Evolutionary conservation across 1,284 basidiomycete genomes (phyloP), one percentile per base, ranked within the genome.

Genomic region (Microbotryum violaceum): DNA sequence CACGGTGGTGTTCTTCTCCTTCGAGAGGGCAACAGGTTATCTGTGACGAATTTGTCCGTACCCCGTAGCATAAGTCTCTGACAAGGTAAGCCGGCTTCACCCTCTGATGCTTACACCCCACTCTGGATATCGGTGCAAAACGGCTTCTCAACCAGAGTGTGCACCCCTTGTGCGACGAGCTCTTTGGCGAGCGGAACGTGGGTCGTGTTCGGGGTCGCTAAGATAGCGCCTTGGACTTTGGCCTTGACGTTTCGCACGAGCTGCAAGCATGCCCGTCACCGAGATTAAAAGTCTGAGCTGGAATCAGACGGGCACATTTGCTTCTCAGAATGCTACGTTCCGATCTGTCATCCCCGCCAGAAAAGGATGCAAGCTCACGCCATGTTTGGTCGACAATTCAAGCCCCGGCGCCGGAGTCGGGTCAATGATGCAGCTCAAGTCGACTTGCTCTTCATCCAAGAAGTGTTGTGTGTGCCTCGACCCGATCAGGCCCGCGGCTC

Each of bases 131-230:
- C 51, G 4, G 62, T 61, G 20, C 63, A 58, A 31, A 71, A 49
- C 2, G 70, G 69, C 56, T 71, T 71, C 64, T 71, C 70, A 8
- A 71, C 66, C 33, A 71, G 55, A 4, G 57, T 49, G 47, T 66
- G 58, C 5, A 70, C 57, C 7, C 69, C 70, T 0, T 55, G 62
- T 49, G 58, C 33, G 9, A 68, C 47, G 8, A 69, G 51, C 47
- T 61, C 56, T 8, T 56, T 31, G 9, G 57, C 61, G 10, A 69
- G 63, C 20, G 63, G 63, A 5, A 71, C 67, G 25, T 71, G 70
- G 0, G 66, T 63, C 1, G 58, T 23, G 25, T 61, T 69, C 2
- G 69, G 69, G 3, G 70, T 71, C 3, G 65, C 69, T 12, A 71
- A 61, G 20, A 71, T 53, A 2, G 64, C 69, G 12, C 60, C 64